Base-by-base conservation (phyloP, 2,329 filamentous ascomycete species). In the Mariannaea elegans region DNA sequence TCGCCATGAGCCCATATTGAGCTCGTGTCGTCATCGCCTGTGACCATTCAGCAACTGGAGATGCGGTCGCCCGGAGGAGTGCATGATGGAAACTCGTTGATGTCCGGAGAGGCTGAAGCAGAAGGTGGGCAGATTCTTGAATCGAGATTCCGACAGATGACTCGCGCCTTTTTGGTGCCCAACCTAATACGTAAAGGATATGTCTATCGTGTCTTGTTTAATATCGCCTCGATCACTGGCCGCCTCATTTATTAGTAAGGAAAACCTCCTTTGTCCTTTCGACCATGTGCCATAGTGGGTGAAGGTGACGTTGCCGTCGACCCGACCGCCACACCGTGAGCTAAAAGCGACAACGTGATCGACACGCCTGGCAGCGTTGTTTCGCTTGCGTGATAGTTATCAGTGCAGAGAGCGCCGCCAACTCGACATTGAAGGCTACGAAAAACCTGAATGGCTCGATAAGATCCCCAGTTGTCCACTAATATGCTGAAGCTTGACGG, bases 1-100 rank as follows among this genome's bases (percentile, higher is more conserved):
- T 55, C 48, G 50, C 42, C 23, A 63, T 61, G 64, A 63, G 61
- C 53, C 56, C 56, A 64, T 48, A 61, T 52, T 52, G 38, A 50
- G 59, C 29, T 38, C 24, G 31, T 64, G 59, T 56, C 55, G 50
- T 59, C 55, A 63, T 63, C 46, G 46, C 29, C 47, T 34, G 36
- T 42, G 27, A 39, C 31, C 19, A 42, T 38, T 31, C 36, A 36
- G n/a, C 13, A 29, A 23, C 45, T 27, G 38, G 27, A 44, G 36
- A 50, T 54, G 54, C n/a, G 39, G 45, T 31, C 29, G 44, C 16
- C 38, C 10, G 24, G 39, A n/a, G 27, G 41, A 24, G 31, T 21
- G 47, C 31, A 31, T 41, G 39, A 31, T 38, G 18, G 18, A 13
- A 39, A 36, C n/a, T n/a, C n/a, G n/a, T n/a, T n/a, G n/a, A n/a